Percentiles rank a stretch among this genome's conserved stretches.
These are phyloP conservation scores for Heliocybe sulcata DNA, from an alignment of 1,284 basidiomycete species.

Conservation along the genomic window DNA sequence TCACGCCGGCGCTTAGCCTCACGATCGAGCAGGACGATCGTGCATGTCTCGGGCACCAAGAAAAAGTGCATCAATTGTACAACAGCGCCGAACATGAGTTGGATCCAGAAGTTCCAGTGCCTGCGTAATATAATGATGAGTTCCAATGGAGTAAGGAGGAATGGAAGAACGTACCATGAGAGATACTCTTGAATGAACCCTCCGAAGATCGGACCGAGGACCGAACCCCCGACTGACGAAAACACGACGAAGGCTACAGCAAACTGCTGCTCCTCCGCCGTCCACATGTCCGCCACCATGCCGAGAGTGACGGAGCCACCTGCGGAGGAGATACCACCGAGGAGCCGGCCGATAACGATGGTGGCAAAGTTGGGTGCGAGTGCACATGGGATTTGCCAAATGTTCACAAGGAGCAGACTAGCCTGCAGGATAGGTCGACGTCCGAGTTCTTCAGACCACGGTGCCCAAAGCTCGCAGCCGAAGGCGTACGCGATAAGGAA, in stretches of 20 bases:
- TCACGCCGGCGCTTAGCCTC: slow-evolving; percentile 11
- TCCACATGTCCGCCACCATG: slow-evolving; percentile 15
- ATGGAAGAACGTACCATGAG: slow-evolving; percentile 6
- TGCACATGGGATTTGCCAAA: slow-evolving; percentile 14
- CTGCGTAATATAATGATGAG: too few species aligned
- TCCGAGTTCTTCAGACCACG: slow-evolving; percentile 14
- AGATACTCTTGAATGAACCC: slow-evolving; percentile 10
- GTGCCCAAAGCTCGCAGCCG: slow-evolving; percentile 14
- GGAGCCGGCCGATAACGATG: slow-evolving; percentile 11
- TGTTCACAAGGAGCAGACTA: slow-evolving; percentile 11
- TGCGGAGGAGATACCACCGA: slow-evolving; percentile 13
- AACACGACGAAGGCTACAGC: slow-evolving; percentile 15
- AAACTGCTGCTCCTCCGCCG: slow-evolving; percentile 12
- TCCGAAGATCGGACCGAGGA: slow-evolving; percentile 12
- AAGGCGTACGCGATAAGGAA: slow-evolving; percentile 14
- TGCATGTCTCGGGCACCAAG: slow-evolving; percentile 10
- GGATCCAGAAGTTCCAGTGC: slow-evolving; percentile 10
- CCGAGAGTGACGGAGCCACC: slow-evolving; percentile 14
- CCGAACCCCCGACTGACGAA: slow-evolving; percentile 13
- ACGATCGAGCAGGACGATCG: slow-evolving; percentile 10
- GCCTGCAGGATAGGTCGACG: slow-evolving; percentile 13
- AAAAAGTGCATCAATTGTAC: slow-evolving; percentile 11
- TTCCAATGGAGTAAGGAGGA: too few species aligned
- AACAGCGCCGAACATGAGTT: slow-evolving; percentile 11
- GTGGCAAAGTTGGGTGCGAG: slow-evolving; percentile 12